Percentiles rank a stretch among this genome's conserved stretches.
phyloP scores from a whole-genome alignment of 768 basidiomycete species.

The Trametes sanguinea region DNA sequence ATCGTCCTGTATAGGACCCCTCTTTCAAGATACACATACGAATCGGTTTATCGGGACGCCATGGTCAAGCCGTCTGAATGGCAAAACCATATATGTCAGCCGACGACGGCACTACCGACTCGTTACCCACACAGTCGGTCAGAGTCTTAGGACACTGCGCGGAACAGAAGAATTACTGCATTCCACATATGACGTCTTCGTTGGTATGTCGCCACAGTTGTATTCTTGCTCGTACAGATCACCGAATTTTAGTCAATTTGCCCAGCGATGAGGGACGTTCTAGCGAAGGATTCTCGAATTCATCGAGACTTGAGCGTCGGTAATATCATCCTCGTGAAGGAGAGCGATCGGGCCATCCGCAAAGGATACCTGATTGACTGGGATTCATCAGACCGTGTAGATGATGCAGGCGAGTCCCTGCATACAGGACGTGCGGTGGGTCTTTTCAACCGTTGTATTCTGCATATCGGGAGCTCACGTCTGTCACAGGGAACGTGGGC shows the following conservation, averaged over 20 bases:
- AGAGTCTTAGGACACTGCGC: background rate
- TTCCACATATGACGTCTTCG: background rate
- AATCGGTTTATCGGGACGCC: background rate
- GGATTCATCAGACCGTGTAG: slow-evolving; percentile 1
- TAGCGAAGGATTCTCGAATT: slow-evolving; percentile 1
- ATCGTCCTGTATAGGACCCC: background rate
- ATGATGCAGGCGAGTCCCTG: background rate
- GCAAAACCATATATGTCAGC: background rate
- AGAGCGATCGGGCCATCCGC: background rate
- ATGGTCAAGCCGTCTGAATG: background rate
- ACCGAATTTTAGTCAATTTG: background rate
- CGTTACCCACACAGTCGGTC: background rate
- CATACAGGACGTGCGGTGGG: background rate
- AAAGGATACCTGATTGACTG: slow-evolving; percentile 12
- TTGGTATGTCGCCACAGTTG: background rate
- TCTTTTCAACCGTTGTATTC: background rate
- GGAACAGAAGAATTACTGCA: slow-evolving; percentile 14
- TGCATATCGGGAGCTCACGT: no score
- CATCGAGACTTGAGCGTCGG: slow-evolving; percentile 12
- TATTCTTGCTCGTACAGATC: background rate
- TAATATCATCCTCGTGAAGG: slow-evolving; percentile 10
- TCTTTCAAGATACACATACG: background rate
- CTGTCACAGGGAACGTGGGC: slow-evolving; percentile 14
- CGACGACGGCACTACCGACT: background rate
- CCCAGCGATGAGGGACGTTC: slow-evolving; percentile 7